A percentile compares a stretch with the other conserved stretches of the same genome.
phyloP scores from a whole-genome alignment of 2,329 filamentous ascomycete species.

The Aspergillus neotritici region DNA sequence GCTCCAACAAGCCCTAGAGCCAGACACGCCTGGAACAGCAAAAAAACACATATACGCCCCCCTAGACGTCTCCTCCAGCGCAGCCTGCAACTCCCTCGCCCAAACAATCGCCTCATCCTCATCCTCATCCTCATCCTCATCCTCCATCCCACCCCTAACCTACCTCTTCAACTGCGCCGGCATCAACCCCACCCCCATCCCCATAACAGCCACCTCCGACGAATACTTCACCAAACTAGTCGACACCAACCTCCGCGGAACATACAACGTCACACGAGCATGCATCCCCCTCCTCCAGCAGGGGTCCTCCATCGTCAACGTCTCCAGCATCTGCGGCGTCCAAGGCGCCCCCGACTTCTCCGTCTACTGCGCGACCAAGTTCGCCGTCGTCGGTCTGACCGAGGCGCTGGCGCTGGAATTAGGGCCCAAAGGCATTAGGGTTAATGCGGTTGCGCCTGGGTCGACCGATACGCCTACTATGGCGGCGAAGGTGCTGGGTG shows the following conservation, averaged over 20 bases:
- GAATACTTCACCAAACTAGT: conserved; percentile 46
- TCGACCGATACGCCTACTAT: conserved; percentile 47
- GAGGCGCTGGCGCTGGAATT: conserved; percentile 21
- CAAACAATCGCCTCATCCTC: conserved; percentile 15
- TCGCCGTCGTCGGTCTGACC: conserved; percentile 19
- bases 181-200: conserved; percentile 43
- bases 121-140: no score
- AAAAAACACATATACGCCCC: background rate
- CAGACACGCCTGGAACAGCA: no score
- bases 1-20: background rate
- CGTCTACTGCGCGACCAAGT: conserved; percentile 27
- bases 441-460: conserved; percentile 26
- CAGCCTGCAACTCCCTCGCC: background rate
- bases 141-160: conserved; percentile 25
- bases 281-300: conserved; percentile 35
- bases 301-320: conserved; percentile 35
- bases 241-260: conserved; percentile 42
- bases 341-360: conserved; percentile 17
- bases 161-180: conserved; percentile 43
- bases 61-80: conserved; percentile 1
- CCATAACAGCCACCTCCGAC: conserved; percentile 39
- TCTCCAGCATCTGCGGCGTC: conserved; percentile 33
- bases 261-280: conserved; percentile 42
- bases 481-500: conserved; percentile 46
- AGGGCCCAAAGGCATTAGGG: conserved; percentile 13